Evolutionary conservation across 2,329 filamentous ascomycete species (phyloP), one percentile per base, ranked within the genome.

Genomic region (Tolypocladium amazonense): DNA sequence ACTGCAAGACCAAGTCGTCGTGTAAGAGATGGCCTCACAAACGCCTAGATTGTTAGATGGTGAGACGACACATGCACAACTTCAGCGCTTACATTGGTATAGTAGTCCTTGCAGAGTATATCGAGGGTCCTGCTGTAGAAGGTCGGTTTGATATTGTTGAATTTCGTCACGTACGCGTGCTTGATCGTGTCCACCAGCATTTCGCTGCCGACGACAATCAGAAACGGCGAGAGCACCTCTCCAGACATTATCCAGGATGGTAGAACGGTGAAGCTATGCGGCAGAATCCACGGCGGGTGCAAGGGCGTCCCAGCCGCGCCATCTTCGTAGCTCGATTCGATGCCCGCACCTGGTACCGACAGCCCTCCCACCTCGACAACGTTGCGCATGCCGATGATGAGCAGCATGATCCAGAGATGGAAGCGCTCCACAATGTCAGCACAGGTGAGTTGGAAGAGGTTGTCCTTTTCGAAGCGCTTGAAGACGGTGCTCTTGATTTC

Each of bases 401-500:
- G 82, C 1, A 99, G 82, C 88, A 99, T 97, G 55, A 99, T 84
- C 91, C 93, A 97, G 1, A 99, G 83, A 69, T 99, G 94, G 68
- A 99, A 99, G 1, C 94, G 86, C 74, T 99, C 94, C 1, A 99
- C 94, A 39, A 99, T 88, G 70, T 99, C 94, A 4, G 94, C 93
- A 65, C 94, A 99, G 0, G 93, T 96, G 18, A 99, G 81, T 72
- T 99, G 94, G 70, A 99, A 99, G 0, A 96, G 78, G 65, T 96
- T 97, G 70, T 99, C 94, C 72, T 97, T 97, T 68, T 99, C 94
- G 64, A 97, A 96, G 62, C 93, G 94, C 77, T 99, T 97, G 79
- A 99, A 99, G 0, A 99, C 95, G 0, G 92, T 95, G 62, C 90
- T 90, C 71, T 99, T 99, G 79, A 99, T 96, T 76, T 99, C 94